Conservation (phyloP, 1,139 yeast genomes). For the Yamadazyma oceani region DNA sequence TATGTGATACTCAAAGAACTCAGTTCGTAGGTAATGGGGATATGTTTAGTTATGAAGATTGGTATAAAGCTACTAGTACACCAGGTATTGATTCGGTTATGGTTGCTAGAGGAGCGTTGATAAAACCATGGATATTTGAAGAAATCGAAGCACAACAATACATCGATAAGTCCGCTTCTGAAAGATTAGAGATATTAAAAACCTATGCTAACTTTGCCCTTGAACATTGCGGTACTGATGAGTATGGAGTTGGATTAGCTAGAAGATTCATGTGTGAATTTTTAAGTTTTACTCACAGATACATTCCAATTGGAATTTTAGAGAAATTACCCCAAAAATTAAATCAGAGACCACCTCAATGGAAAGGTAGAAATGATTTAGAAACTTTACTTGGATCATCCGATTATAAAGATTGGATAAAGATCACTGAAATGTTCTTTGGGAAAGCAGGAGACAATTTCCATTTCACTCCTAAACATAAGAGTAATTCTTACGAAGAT, state of each 20-base stretch:
- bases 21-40: slow-evolving; percentile 92
- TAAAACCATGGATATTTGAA: slow-evolving; percentile 98
- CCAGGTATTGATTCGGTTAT: slow-evolving; percentile 87
- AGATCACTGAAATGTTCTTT: slow-evolving; percentile 91
- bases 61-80: slow-evolving; percentile 73
- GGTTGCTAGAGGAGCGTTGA: slow-evolving; percentile 97
- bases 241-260: slow-evolving; percentile 84
- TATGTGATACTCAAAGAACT: slow-evolving; percentile 47
- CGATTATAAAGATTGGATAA: slow-evolving; percentile 93
- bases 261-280: slow-evolving; percentile 94
- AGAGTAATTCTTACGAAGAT: slow-evolving; percentile 72
- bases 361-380: slow-evolving; percentile 92
- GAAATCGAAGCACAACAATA: slow-evolving; percentile 89
- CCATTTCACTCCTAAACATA: slow-evolving; percentile 88
- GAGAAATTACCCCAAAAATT: slow-evolving; percentile 86
- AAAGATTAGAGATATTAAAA: slow-evolving; percentile 74
- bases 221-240: slow-evolving; percentile 98
- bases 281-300: slow-evolving; percentile 89
- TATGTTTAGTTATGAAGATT: slow-evolving; percentile 80
- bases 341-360: slow-evolving; percentile 90
- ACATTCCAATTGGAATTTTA: slow-evolving; percentile 89
- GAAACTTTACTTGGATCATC: slow-evolving; percentile 86
- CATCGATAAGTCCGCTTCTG: slow-evolving; percentile 85
- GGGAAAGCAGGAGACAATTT: slow-evolving; percentile 80
- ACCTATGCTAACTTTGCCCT: slow-evolving; percentile 77